Conservation (phyloP, 371 early-diverging fungal genomes). For the Smittium mucronatum region DNA sequence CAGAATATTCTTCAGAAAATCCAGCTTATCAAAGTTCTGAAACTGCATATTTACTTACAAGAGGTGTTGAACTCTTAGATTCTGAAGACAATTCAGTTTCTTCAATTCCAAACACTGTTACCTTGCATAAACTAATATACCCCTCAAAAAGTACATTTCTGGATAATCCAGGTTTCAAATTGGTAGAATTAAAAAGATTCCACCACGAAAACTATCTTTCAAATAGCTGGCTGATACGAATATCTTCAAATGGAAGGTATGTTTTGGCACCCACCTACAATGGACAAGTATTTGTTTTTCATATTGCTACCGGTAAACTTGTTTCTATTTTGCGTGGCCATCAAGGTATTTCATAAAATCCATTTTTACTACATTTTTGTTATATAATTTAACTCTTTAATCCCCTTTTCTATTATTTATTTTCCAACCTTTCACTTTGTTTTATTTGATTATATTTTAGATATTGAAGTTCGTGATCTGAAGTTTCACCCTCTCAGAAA, state of each 20-base stretch:
- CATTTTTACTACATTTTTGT: background rate
- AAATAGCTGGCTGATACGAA: slow-evolving; percentile 83
- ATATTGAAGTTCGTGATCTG: slow-evolving; percentile 81
- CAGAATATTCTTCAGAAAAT: slow-evolving; percentile 12
- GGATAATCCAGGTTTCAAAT: slow-evolving; percentile 43
- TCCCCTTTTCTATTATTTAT: background rate
- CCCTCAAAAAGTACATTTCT: slow-evolving; percentile 34
- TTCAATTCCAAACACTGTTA: slow-evolving; percentile 66
- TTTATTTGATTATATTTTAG: slow-evolving; percentile 17
- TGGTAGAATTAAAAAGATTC: slow-evolving; percentile 55
- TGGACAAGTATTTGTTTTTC: slow-evolving; percentile 72
- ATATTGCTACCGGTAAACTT: slow-evolving; percentile 55
- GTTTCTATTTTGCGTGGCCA: slow-evolving; percentile 64
- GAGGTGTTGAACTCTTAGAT: slow-evolving; percentile 82
- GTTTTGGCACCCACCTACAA: slow-evolving; percentile 74
- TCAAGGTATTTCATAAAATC: slow-evolving; percentile 30
- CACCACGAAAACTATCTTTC: slow-evolving; percentile 70
- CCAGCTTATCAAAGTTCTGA: background rate
- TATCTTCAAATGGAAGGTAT: slow-evolving; percentile 73
- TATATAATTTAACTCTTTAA: background rate
- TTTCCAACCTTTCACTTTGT: background rate
- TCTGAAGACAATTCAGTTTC: slow-evolving; percentile 64
- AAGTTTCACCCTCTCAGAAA: slow-evolving; percentile 72
- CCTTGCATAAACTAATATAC: slow-evolving; percentile 63
- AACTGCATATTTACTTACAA: slow-evolving; percentile 58